These are phyloP conservation scores for Penicillium turbatum DNA, from an alignment of 495 filamentous ascomycete genomes.

Conservation along the genomic window DNA sequence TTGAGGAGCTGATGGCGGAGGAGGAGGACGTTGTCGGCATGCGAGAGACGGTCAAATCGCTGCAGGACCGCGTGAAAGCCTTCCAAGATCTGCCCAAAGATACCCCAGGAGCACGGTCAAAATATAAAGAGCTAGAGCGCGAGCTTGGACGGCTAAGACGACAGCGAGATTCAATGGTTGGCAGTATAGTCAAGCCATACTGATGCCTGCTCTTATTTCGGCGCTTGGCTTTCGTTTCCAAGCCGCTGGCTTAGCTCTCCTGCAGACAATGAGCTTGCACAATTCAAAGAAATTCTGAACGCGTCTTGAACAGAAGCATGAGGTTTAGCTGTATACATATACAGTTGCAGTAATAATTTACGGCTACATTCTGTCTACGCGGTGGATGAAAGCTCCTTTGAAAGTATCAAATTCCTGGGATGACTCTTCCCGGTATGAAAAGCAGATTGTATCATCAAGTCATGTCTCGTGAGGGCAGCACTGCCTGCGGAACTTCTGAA, in stretches of 20 bases:
- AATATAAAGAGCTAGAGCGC: slow-evolving; percentile 58
- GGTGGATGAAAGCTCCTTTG: background rate
- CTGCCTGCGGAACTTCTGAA: slow-evolving; percentile 1
- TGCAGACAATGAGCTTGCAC: background rate
- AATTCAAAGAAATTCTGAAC: too few species aligned
- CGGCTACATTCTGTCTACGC: background rate
- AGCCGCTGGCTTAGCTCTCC: background rate
- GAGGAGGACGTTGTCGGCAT: slow-evolving; percentile 37
- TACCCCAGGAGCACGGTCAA: slow-evolving; percentile 56
- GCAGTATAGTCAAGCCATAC: slow-evolving; percentile 36
- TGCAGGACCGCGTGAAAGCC: slow-evolving; percentile 52
- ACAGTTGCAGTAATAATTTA: too few species aligned
- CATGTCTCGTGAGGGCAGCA: slow-evolving; percentile 16
- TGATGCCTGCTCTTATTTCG: background rate
- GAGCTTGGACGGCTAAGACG: slow-evolving; percentile 55
- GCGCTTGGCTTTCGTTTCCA: background rate
- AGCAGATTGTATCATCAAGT: slow-evolving; percentile 31
- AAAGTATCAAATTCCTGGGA: background rate
- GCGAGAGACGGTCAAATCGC: slow-evolving; percentile 36
- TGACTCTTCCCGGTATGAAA: background rate
- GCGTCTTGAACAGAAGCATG: too few species aligned
- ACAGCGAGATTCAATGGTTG: slow-evolving; percentile 66
- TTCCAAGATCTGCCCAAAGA: slow-evolving; percentile 71
- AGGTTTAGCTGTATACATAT: too few species aligned
- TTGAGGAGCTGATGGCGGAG: slow-evolving; percentile 48